Percentiles rank a stretch among this genome's conserved stretches.
These are phyloP conservation scores for Corylus americana DNA, from an alignment of 306 rosid species.

Conservation along the genomic window DNA sequence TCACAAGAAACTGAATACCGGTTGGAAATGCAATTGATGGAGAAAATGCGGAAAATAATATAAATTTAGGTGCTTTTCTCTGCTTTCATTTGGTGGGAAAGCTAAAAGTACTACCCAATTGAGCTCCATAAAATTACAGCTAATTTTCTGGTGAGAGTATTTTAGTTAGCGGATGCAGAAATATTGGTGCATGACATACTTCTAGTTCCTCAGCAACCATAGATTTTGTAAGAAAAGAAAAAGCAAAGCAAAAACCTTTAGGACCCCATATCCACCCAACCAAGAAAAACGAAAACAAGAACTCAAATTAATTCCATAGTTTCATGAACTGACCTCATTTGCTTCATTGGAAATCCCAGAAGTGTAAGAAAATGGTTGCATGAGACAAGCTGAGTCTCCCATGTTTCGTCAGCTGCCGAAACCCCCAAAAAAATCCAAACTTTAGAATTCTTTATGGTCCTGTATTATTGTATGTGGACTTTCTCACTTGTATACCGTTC, in stretches of 20 bases:
- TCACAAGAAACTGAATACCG: not conserved
- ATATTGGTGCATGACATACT: not conserved
- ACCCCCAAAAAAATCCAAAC: slow-evolving; percentile 49
- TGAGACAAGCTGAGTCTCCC: slow-evolving; percentile 91
- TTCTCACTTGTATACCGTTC: slow-evolving; percentile 35
- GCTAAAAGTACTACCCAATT: not conserved
- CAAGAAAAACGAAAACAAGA: not conserved
- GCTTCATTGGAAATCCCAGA: slow-evolving; percentile 75
- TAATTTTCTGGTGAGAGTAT: not conserved
- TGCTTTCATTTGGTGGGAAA: not conserved
- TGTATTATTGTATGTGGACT: slow-evolving; percentile 29
- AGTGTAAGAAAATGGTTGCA: slow-evolving; percentile 89
- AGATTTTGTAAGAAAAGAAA: not conserved
- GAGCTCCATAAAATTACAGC: not conserved
- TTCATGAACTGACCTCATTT: slow-evolving; percentile 59
- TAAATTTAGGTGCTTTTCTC: not conserved
- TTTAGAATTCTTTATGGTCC: slow-evolving; percentile 27
- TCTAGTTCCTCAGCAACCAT: not conserved
- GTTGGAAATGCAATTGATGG: not conserved
- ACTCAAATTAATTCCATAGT: slow-evolving; percentile 1
- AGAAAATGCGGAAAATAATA: not conserved
- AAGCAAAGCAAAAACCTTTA: not conserved
- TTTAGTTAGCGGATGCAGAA: not conserved
- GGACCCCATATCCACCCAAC: not conserved
- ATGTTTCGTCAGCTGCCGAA: slow-evolving; percentile 37